phyloP scores from a whole-genome alignment of 2,329 filamentous ascomycete genomes.

The Leptographium flavum region DNA sequence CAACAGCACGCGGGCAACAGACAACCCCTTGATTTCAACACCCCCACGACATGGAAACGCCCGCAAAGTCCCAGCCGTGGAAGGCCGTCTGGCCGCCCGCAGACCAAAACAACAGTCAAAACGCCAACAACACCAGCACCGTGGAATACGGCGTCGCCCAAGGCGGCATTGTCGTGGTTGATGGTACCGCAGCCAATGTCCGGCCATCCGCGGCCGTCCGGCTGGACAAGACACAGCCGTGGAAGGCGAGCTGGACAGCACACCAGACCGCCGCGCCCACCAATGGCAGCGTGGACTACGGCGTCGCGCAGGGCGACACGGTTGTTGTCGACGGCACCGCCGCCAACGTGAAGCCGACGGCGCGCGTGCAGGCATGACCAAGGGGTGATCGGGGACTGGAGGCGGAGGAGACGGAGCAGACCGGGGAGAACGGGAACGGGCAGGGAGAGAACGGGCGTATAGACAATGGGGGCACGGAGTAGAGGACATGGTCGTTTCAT shows the following conservation, averaged over 20 bases:
- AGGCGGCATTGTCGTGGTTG: slow-evolving; percentile 6
- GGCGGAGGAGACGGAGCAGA: background rate
- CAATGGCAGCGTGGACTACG: background rate
- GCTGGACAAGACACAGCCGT: slow-evolving; percentile 4
- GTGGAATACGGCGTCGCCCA: slow-evolving; percentile 6
- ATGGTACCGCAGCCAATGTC: slow-evolving; percentile 8
- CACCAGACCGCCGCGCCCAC: background rate
- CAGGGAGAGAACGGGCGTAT: background rate
- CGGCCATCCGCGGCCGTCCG: slow-evolving; percentile 5
- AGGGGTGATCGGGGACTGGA: background rate
- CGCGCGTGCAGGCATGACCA: background rate
- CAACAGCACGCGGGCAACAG: too few relatives aligned
- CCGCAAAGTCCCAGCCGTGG: slow-evolving; percentile 8
- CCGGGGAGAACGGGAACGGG: background rate
- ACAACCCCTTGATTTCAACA: background rate
- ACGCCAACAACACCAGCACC: background rate
- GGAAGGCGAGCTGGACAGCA: slow-evolving; percentile 5
- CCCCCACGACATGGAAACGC: background rate
- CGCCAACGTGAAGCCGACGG: slow-evolving; percentile 5
- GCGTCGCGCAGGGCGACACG: slow-evolving; percentile 2
- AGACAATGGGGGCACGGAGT: too few relatives aligned
- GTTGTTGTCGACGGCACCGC: slow-evolving; percentile 6
- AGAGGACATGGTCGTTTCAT: too few relatives aligned
- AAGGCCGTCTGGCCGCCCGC: slow-evolving; percentile 8
- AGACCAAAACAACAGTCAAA: too few relatives aligned